Base-by-base conservation (phyloP, 2,329 filamentous ascomycete genomes). In the Colletotrichum gloeosporioides region DNA sequence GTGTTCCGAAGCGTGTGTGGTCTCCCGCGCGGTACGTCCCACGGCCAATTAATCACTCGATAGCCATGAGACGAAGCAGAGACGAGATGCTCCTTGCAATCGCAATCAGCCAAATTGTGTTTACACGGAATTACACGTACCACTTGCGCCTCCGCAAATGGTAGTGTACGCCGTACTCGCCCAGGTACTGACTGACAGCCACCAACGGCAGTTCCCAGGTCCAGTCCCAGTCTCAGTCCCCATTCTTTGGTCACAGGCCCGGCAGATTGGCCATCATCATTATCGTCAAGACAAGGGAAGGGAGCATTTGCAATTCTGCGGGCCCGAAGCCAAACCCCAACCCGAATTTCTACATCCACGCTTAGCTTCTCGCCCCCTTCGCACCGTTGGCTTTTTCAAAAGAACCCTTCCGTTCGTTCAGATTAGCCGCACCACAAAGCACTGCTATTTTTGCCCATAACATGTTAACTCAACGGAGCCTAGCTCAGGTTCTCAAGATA, bases 401-500 rank as follows among this genome's bases (percentile, higher is more conserved):
- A 57, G 73, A 72, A 71, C 69, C 69, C 55, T 68, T 72, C 32
- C 13, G n/a, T 66, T 71, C 62, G 31, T 59, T 59, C 49, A 66
- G 32, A 59, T 72, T 72, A 55, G 39, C 63, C 67, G 67, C 44
- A 71, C 73, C 34, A 32, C 31, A n/a, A 53, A 53, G 44, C 32
- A 22, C 29, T 57, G 34, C 73, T 32, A 49, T 34, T 18, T 44
- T 12, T 16, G 34, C 25, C 18, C 27, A 44, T 39, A 53, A 12
- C 12, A 53, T 53, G 25, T 65, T 44, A 63, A 76, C 70, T 69
- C 44, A 61, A 57, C 13, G 49, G 44, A 57, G 57, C 39, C 64
- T 76, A 73, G 73, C 64, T 49, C 44, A 57, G 32, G 63, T 36
- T 73, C 64, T 73, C 65, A 76, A 76, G 73, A 76, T 65, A 76